Conservation (phyloP, 176 grass and related monocot genomes). For the Oryza nivara region DNA sequence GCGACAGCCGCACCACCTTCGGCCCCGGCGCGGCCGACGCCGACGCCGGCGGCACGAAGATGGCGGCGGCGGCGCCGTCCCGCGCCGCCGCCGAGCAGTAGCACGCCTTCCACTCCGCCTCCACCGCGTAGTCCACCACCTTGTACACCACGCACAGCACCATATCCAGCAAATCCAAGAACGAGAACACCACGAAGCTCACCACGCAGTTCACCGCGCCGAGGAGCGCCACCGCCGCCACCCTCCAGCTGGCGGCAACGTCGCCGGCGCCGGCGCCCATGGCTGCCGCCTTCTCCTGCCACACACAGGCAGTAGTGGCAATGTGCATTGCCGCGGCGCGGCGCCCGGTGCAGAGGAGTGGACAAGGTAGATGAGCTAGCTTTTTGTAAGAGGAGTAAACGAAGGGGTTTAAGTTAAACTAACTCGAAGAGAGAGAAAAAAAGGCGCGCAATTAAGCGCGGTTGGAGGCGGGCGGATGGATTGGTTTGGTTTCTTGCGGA, state of each 20-base stretch:
- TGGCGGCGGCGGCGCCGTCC: background rate
- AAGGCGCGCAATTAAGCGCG: conserved; percentile 53
- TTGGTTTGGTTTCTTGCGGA: conserved; percentile 29
- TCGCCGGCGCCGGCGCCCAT: conserved; percentile 10
- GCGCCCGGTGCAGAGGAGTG: conserved; percentile 1
- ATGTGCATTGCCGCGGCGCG: conserved; percentile 42
- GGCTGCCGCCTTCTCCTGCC: conserved; percentile 39
- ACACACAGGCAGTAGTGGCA: conserved; percentile 45
- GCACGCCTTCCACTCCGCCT: conserved; percentile 93
- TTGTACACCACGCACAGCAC: conserved; percentile 93
- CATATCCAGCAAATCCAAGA: conserved; percentile 80
- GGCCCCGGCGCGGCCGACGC: conserved; percentile 14
- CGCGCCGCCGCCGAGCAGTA: conserved; percentile 63
- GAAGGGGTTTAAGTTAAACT: conserved; percentile 15
- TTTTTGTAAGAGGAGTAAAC: conserved; percentile 54
- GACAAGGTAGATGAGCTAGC: background rate
- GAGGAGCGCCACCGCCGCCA: conserved; percentile 1
- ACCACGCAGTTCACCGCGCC: conserved; percentile 62
- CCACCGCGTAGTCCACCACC: conserved; percentile 77
- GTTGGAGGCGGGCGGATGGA: conserved; percentile 48
- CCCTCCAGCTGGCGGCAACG: background rate
- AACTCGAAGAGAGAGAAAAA: background rate
- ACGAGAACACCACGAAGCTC: conserved; percentile 92
- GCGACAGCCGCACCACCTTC: conserved; percentile 78
- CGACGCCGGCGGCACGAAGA: conserved; percentile 34